Conservation (phyloP, 495 filamentous ascomycete species). For the Lophium mytilinum region DNA sequence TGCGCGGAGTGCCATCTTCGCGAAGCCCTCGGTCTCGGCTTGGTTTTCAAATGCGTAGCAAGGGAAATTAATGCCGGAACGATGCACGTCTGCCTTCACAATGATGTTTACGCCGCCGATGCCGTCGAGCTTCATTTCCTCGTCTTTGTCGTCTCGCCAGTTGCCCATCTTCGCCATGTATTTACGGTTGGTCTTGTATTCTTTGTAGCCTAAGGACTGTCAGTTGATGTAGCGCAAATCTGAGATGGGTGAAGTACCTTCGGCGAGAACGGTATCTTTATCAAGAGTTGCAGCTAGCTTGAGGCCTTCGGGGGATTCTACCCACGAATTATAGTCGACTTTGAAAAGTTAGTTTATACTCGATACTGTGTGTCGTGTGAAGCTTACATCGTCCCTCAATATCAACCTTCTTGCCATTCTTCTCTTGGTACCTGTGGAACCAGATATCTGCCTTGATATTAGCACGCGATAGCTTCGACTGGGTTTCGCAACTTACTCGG, state of each 20-base stretch:
- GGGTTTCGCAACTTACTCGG: conserved; percentile 61
- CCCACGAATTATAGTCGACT: conserved; percentile 99
- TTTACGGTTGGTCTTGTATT: conserved; percentile 80
- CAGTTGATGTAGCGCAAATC: not conserved
- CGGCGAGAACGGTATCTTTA: conserved; percentile 74
- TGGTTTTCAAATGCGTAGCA: conserved; percentile 98
- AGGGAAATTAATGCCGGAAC: conserved; percentile 95
- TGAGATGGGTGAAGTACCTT: conserved; percentile 47
- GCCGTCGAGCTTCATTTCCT: conserved; percentile 85
- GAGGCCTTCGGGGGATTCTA: conserved; percentile 78
- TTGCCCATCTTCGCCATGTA: conserved; percentile 85
- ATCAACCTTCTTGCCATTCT: conserved; percentile 52
- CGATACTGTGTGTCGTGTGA: not conserved
- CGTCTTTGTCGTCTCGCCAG: conserved; percentile 83
- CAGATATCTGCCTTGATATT: conserved; percentile 65
- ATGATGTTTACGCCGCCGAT: conserved; percentile 96
- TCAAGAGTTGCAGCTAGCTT: conserved; percentile 62
- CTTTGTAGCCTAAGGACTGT: conserved; percentile 64
- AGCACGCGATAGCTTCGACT: conserved; percentile 16
- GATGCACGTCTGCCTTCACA: conserved; percentile 94
- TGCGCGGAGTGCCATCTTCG: conserved; percentile 95
- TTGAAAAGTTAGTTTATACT: conserved; percentile 1
- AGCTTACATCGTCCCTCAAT: conserved; percentile 89
- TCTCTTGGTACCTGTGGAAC: conserved; percentile 82
- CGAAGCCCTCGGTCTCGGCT: conserved; percentile 96